Conservation (phyloP, 2,329 filamentous ascomycete species). For the Tolypocladium sp. region DNA sequence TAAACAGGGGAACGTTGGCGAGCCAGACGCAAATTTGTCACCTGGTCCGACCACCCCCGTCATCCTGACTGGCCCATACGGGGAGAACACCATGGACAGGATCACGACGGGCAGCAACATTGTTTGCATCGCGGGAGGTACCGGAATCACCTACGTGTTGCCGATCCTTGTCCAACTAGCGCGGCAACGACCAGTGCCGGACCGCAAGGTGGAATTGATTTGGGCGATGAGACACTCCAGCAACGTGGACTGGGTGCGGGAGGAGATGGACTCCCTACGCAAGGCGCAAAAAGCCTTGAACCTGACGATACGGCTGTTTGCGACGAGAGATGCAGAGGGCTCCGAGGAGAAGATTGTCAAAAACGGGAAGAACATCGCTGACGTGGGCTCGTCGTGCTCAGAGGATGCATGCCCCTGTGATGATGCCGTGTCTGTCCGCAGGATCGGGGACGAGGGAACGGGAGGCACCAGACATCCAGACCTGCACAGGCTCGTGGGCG, state of each 20-base stretch:
- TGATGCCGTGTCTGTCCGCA: constrained; percentile 17
- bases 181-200: constrained; percentile 31
- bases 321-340: constrained; percentile 39
- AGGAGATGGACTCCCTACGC: constrained; percentile 43
- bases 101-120: constrained; percentile 30
- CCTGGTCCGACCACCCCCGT: constrained; percentile 36
- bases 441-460: constrained; percentile 16
- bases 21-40: constrained; percentile 1
- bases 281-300: constrained; percentile 24
- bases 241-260: constrained; percentile 48
- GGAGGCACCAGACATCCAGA: constrained; percentile 32
- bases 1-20: constrained; percentile 19
- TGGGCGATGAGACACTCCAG: constrained; percentile 50
- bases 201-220: constrained; percentile 48
- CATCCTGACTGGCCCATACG: constrained; percentile 56
- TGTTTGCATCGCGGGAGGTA: constrained; percentile 29
- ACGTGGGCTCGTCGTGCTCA: constrained; percentile 15
- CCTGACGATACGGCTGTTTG: constrained; percentile 46
- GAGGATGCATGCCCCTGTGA: constrained; percentile 15
- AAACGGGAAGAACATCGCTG: constrained; percentile 7
- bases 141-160: constrained; percentile 29
- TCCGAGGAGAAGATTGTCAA: constrained; percentile 6
- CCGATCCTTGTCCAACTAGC: constrained; percentile 24
- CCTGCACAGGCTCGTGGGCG: constrained; percentile 32
- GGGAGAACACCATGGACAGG: constrained; percentile 35